A percentile compares a stretch with the other conserved stretches of the same genome.
Evolutionary conservation across 1,139 yeast genomes (phyloP).

Genomic region (Saccharomyces hybrid): DNA sequence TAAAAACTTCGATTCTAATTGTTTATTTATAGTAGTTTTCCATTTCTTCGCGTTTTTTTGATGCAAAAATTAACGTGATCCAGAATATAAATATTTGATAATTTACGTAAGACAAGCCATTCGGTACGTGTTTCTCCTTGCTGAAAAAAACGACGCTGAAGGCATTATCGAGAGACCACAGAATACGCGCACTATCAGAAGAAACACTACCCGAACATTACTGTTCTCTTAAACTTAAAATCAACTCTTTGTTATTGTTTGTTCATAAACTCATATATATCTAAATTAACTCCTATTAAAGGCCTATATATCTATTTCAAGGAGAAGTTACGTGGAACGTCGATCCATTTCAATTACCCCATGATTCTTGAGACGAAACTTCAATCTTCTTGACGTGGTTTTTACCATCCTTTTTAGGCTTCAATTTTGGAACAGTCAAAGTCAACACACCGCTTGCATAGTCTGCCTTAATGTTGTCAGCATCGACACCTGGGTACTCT

Average conservation of each 20-base stretch:
- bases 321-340: too few species aligned
- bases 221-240: not conserved
- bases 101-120: too few species aligned
- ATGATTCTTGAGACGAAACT: conserved; percentile 28
- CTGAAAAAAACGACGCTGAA: not conserved
- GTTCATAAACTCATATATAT: not conserved
- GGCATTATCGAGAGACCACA: not conserved
- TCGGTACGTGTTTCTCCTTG: too few species aligned
- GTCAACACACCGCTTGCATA: conserved; percentile 37
- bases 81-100: not conserved
- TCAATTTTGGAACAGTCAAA: conserved; percentile 35
- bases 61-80: not conserved
- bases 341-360: conserved; percentile 4
- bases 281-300: not conserved
- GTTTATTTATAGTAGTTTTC: not conserved
- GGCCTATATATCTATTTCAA: too few species aligned
- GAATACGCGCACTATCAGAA: too few species aligned
- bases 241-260: not conserved
- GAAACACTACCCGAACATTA: too few species aligned
- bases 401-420: conserved; percentile 23
- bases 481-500: conserved; percentile 33
- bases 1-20: not conserved
- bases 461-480: conserved; percentile 36
- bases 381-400: conserved; percentile 32
- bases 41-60: not conserved